Base-by-base conservation (phyloP, 768 basidiomycete species). In the Amanita polypyramis region DNA sequence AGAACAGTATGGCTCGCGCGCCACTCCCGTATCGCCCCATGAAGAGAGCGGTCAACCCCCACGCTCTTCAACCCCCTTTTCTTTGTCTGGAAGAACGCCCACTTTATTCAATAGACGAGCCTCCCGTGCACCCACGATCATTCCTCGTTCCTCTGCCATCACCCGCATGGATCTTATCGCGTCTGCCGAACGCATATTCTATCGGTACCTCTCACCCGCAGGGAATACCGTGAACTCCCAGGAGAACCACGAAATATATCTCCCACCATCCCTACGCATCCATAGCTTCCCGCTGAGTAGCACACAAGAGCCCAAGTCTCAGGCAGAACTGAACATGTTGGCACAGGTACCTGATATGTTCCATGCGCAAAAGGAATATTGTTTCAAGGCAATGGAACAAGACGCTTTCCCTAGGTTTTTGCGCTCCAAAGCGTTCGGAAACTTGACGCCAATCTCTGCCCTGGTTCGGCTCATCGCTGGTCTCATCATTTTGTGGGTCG, bases 221-320 rank as follows among this genome's bases (percentile, higher is more conserved):
- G 77, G 74, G n/a, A 82, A 80, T 59, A 75, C 80, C 14, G 76
- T 85, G 5, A 80, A 86, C 53, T 80, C 84, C 12, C 78, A 80
- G 10, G 88, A 93, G 61, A 94, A 92, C 65, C 95, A 97, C 63
- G 95, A 98, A 70, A 94, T 99, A 43, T 98, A 98, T 62, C 83
- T 99, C 15, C 96, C 96, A 0, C 88, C 93, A 1, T 77, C 88
- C 19, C 77, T 99, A 37, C 88, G 96, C 43, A 82, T 98, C 58
- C 82, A 94, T 64, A 74, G 77, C 20, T 98, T 99, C 72, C 92
- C 93, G 2, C 72, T 92, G 47, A 87, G 73, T 57, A 81, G 81
- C 56, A 66, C 74, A 1, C 76, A 80, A 36, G 82, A 91, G 49
- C 90, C 89, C 2, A 77, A 73, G 60, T 70, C 80, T 4, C 74